Evolutionary conservation across 352 stramenopile genomes (phyloP), one percentile per base, ranked within the genome.

Genomic region (Globisporangium camurandrum): DNA sequence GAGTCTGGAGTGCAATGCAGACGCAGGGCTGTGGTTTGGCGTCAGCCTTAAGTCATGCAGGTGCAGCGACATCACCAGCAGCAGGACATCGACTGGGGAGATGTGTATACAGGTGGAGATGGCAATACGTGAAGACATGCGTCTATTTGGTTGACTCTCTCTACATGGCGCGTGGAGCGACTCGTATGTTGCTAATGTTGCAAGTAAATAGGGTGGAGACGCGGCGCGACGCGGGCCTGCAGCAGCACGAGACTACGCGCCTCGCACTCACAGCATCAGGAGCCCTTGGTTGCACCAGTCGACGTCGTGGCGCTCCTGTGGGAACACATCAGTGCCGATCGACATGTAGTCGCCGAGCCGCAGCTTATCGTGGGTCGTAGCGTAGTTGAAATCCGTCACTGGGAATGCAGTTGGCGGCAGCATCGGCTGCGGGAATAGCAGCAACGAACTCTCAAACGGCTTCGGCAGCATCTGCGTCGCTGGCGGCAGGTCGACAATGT

Each of bases 271-370:
- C n/a, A n/a, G n/a, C 45, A 50, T 14, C 30, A 50, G 17, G 8
- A 42, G 30, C 30, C 41, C 45, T 24, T 50, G 45, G 31, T 50
- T 22, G 31, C 30, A 42, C 45, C 45, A 50, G 30, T 33, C 28
- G 20, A 50, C 30, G 17, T 41, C 36, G 36, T 24, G 36, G 36
- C 36, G 36, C 36, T 41, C 36, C 17, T 24, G 14, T n/a, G 17
- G 36, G 17, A 24, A 24, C 36, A 19, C 36, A 41, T 16, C 14
- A 22, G 11, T 9, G 17, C 19, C 14, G 36, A 41, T 4, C 17
- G 36, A 19, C 36, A 22, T 24, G 14, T 41, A 19, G 36, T 19
- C 23, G 8, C 14, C 17, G 17, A 22, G 19, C 4, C 17, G 36
- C 36, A 41, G 12, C 36, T 23, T 41, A 8, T 41, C 36, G 17